Evolutionary conservation across 768 basidiomycete genomes (phyloP).

Genomic region (Xerocomellus dryophilus): DNA sequence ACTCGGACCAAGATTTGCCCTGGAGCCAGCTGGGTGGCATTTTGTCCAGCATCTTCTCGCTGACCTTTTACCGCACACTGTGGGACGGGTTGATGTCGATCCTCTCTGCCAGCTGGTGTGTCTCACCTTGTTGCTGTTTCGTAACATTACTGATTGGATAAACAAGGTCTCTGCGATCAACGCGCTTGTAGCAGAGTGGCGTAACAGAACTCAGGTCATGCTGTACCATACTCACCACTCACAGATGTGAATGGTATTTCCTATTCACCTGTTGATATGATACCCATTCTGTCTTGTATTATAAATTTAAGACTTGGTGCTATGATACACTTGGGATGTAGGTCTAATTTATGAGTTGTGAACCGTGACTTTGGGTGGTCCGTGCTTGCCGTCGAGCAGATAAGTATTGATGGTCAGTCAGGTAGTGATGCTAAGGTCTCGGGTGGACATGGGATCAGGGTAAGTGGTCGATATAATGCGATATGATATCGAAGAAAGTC

Average conservation of each 20-base stretch:
- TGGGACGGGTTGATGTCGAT: background rate
- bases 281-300: constrained; percentile 7
- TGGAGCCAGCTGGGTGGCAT: constrained; percentile 5
- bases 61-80: constrained; percentile 5
- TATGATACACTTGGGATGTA: constrained; percentile 27
- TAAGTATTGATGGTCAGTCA: constrained; percentile 13
- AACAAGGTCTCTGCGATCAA: constrained; percentile 15
- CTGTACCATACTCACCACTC: constrained; percentile 8
- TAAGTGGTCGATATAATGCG: constrained; percentile 67
- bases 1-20: constrained; percentile 18
- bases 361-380: constrained; percentile 3
- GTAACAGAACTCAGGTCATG: background rate
- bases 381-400: constrained; percentile 3
- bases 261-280: constrained; percentile 4
- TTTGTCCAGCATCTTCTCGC: constrained; percentile 15
- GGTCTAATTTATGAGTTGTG: constrained; percentile 16
- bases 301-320: constrained; percentile 11
- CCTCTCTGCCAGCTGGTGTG: constrained; percentile 20
- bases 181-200: constrained; percentile 9
- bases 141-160: background rate
- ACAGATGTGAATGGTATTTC: background rate
- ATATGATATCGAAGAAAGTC: constrained; percentile 86
- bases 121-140: background rate
- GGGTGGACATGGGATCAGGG: constrained; percentile 29
- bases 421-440: constrained; percentile 5